Conservation (phyloP, 768 basidiomycete species). For the Amyloporia xantha region DNA sequence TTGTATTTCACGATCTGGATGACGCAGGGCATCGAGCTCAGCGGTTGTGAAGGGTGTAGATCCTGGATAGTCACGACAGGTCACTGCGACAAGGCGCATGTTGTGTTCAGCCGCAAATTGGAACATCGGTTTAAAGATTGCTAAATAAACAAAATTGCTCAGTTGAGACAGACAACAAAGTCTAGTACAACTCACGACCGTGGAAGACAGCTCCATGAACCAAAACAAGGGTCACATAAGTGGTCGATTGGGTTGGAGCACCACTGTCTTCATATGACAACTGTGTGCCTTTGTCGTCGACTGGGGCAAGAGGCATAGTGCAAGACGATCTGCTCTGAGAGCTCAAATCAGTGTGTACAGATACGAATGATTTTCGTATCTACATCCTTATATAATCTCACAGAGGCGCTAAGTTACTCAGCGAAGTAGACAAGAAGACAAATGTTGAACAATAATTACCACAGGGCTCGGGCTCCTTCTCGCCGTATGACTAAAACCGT, state of each 20-base stretch:
- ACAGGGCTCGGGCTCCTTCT: too few relatives aligned
- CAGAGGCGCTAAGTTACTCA: too few relatives aligned
- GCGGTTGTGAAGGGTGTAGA: slow-evolving; percentile 15
- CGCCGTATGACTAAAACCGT: too few relatives aligned
- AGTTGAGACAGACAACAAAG: not conserved
- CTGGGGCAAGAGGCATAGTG: slow-evolving; percentile 14
- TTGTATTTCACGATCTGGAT: not conserved
- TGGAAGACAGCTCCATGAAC: slow-evolving; percentile 17
- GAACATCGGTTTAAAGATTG: slow-evolving; percentile 17
- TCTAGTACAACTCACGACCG: slow-evolving; percentile 9
- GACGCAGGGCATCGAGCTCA: slow-evolving; percentile 11
- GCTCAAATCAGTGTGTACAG: too few relatives aligned
- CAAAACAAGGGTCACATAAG: slow-evolving; percentile 15
- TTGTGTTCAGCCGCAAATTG: slow-evolving; percentile 13
- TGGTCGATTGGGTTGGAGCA: slow-evolving; percentile 1
- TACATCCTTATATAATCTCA: too few relatives aligned
- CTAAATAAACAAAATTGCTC: too few relatives aligned
- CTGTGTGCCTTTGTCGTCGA: slow-evolving; percentile 11
- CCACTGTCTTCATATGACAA: slow-evolving; percentile 20
- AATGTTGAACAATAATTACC: too few relatives aligned
- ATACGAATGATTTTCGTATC: too few relatives aligned
- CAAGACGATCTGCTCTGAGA: too few relatives aligned
- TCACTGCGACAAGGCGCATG: slow-evolving; percentile 20
- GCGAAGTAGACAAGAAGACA: too few relatives aligned
- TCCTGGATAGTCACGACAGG: slow-evolving; percentile 24